A percentile compares a stretch with the other conserved stretches of the same genome.
phyloP scores from a whole-genome alignment of 129 eudicot species.

The Cynara cardunculus region DNA sequence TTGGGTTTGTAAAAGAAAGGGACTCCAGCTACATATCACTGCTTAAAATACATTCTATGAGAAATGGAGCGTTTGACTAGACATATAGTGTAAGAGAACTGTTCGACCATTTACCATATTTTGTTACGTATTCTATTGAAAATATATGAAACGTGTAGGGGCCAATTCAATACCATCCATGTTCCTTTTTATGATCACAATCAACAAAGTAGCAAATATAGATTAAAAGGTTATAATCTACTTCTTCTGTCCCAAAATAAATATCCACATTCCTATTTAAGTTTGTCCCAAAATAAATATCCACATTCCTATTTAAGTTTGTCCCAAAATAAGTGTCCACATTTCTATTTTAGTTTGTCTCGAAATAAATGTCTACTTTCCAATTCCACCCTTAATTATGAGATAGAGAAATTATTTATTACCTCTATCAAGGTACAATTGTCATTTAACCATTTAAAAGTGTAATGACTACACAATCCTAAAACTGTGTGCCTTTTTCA shows the following conservation, averaged over 20 bases:
- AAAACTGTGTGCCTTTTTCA: too few relatives aligned
- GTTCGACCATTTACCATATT: not conserved
- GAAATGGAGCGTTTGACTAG: not conserved
- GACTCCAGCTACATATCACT: too few relatives aligned
- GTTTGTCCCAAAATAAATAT: too few relatives aligned
- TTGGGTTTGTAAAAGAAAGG: too few relatives aligned
- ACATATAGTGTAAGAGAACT: not conserved
- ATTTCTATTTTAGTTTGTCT: not conserved
- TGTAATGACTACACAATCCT: not conserved
- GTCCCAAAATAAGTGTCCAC: not conserved
- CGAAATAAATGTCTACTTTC: not conserved
- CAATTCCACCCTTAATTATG: not conserved
- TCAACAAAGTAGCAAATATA: too few relatives aligned
- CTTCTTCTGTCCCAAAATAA: too few relatives aligned
- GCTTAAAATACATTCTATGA: not conserved
- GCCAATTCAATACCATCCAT: too few relatives aligned
- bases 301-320: too few relatives aligned
- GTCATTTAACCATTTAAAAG: not conserved
- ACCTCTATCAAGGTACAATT: not conserved
- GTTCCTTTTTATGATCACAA: too few relatives aligned
- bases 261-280: too few relatives aligned
- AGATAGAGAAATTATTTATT: not conserved
- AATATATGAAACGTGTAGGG: not conserved
- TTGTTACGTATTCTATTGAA: not conserved
- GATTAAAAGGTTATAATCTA: too few relatives aligned